Evolutionary conservation across 768 basidiomycete species (phyloP), one percentile per base, ranked within the genome.

Genomic region (button mushroom (Agaricus bisporus)): DNA sequence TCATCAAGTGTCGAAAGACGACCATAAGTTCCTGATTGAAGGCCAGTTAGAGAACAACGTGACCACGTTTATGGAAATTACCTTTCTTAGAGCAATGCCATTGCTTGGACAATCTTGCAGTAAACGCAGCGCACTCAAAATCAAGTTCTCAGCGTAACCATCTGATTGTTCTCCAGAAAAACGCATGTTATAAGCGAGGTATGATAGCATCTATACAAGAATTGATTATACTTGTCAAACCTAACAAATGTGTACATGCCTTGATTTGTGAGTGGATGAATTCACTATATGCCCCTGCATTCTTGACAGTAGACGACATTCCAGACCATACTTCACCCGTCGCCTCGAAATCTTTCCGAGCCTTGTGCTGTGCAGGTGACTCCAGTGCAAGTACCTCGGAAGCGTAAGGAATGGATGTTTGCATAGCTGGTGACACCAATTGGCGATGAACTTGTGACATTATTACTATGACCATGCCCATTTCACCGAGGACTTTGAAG

Each of bases 401-500:
- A 11, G 89, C 86, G n/a, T 89, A 78, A 9, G 80, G 74, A 36
- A 92, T 77, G 6, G 87, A 88, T 14, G 80, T 75, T 61, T 84
- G 79, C 55, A 95, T 79, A 14, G 82, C 75, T 2, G 83, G 73
- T 12, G 78, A 71, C 48, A 91, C 83, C 56, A 88, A 67, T 7
- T 74, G 70, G 41, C 85, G 80, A 59, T 91, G 86, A 37, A 82
- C 79, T 68, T 98, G 95, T 56, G 88, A 86, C 69, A 97, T 88
- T 25, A 93, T 82, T 26, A 94, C 89, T 64, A 95, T 83, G 11
- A 91, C 85, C 74, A 95, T 87, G 5, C 90, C 90, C 77, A 95
- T 88, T 71, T 99, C 97, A 12, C 90, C 86, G 10, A 98, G 73
- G 9, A 97, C 88, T 68, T 97, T 98, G 76, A 97, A 94, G 65